Conservation (phyloP, 2,329 filamentous ascomycete genomes). For the Fusarium sp. region DNA sequence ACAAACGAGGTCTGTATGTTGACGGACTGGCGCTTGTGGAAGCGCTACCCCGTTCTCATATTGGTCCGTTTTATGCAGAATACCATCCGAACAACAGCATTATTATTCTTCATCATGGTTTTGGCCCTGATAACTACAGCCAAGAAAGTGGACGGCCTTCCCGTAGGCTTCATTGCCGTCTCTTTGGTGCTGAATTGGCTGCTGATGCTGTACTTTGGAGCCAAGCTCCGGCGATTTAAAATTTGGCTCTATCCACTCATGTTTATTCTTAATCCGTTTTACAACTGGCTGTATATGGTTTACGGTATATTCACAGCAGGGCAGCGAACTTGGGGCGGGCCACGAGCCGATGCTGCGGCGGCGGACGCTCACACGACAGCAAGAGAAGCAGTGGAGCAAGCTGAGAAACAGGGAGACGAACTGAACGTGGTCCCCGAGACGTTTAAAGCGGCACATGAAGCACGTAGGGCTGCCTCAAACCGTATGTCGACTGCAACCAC, state of each 20-base stretch:
- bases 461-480: slow-evolving; percentile 48
- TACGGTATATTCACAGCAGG: slow-evolving; percentile 96
- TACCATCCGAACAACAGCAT: slow-evolving; percentile 91
- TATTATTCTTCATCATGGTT: slow-evolving; percentile 94
- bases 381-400: slow-evolving; percentile 83
- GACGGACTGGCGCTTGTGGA: slow-evolving; percentile 92
- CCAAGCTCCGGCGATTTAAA: slow-evolving; percentile 87
- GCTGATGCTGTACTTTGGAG: slow-evolving; percentile 95
- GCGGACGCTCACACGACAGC: slow-evolving; percentile 80
- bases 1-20: slow-evolving; percentile 99
- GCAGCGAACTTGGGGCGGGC: slow-evolving; percentile 94
- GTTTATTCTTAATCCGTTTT: slow-evolving; percentile 94
- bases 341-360: slow-evolving; percentile 84
- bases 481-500: slow-evolving; percentile 40
- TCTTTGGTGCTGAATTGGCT: slow-evolving; percentile 93
- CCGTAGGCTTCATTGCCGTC: slow-evolving; percentile 91
- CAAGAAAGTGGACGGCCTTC: slow-evolving; percentile 78
- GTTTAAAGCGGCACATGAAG: slow-evolving; percentile 70
- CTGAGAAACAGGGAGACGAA: slow-evolving; percentile 81
- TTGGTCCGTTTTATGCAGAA: slow-evolving; percentile 93
- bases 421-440: slow-evolving; percentile 89
- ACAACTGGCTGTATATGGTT: slow-evolving; percentile 99
- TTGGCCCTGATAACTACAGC: slow-evolving; percentile 86
- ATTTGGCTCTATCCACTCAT: slow-evolving; percentile 94
- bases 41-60: slow-evolving; percentile 85